Percentiles rank a stretch among this genome's conserved stretches.
Conservation (phyloP, 331 rosid species). For the Phaseolus coccineus region DNA sequence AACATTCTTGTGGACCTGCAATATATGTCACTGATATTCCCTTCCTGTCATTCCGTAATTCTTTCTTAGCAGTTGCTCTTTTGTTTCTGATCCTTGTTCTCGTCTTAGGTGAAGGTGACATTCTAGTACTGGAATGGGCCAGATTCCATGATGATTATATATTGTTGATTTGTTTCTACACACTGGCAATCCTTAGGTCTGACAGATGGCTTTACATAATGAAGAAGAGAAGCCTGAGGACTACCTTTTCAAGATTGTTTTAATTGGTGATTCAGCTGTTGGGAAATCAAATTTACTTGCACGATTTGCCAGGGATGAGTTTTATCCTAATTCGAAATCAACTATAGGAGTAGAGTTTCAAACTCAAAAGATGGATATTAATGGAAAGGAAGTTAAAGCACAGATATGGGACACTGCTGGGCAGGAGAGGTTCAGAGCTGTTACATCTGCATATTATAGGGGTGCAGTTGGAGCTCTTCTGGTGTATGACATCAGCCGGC, state of each 20-base stretch:
- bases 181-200: conserved; percentile 59
- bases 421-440: conserved; percentile 79
- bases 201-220: conserved; percentile 65
- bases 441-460: conserved; percentile 88
- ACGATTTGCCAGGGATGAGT: conserved; percentile 94
- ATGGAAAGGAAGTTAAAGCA: conserved; percentile 92
- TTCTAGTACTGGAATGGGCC: conserved; percentile 51
- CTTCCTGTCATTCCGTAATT: conserved; percentile 37
- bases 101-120: conserved; percentile 54
- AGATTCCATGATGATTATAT: conserved; percentile 48
- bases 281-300: conserved; percentile 97
- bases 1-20: conserved; percentile 7
- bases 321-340: conserved; percentile 90
- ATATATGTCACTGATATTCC: conserved; percentile 3
- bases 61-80: conserved; percentile 42
- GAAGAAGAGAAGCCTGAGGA: conserved; percentile 93
- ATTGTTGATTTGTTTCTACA: conserved; percentile 58
- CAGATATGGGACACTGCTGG: conserved; percentile 99
- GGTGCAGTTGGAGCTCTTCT: conserved; percentile 97
- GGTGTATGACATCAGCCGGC: conserved; percentile 89
- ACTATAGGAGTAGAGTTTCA: conserved; percentile 97
- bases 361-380: conserved; percentile 83
- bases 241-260: conserved; percentile 96
- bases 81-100: conserved; percentile 51
- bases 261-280: conserved; percentile 92